Base-by-base conservation (phyloP, 805 yeast genomes). In the Suhomyces xylopsoci region DNA sequence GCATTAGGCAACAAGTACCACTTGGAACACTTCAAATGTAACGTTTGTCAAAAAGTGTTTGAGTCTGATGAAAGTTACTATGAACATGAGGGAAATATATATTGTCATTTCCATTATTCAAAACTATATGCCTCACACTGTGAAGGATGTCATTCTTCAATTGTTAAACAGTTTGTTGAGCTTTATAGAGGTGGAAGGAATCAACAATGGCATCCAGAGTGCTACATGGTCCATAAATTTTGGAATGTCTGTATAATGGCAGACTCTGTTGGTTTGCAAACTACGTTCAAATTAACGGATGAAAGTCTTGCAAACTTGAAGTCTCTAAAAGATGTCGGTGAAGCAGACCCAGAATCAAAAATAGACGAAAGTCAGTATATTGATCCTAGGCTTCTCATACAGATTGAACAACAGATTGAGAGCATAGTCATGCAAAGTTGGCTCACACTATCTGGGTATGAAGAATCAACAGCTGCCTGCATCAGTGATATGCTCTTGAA, bases 151-250 rank as follows among this genome's bases (percentile, higher is more conserved):
- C 81, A 85, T 53, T 85, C 89, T 36, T 89, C 97, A 1, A 94
- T 96, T 49, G 81, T 96, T 36, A 91, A 91, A 65, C 98, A 94
- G 65, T 94, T 91, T 68, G 97, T 93, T 36, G 97, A 93, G 68
- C 83, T 93, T 45, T 89, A 84, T 55, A 80, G 94, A 59, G 97
- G 97, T 48, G 97, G 97, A 20, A 81, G 86, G 59, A 87, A 88
- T 53, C 96, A 92, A 67, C 96, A 90, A 66, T 94, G 99, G 99
- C 99, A 94, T 70, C 98, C 97, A 1, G 98, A 96, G 67, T 94
- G 99, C 74, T 94, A 91, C 66, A 96, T 96, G 91, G 96, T 94
- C 47, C 92, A 88, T 74, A 92, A 92, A 68, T 92, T 90, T 63
- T 94, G 99, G 99, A 91, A 90, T 65, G 96, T 92, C 19, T 81